A percentile compares a stretch with the other conserved stretches of the same genome.
phyloP scores from a whole-genome alignment of 352 stramenopile species.

The Aphanomyces astaci region DNA sequence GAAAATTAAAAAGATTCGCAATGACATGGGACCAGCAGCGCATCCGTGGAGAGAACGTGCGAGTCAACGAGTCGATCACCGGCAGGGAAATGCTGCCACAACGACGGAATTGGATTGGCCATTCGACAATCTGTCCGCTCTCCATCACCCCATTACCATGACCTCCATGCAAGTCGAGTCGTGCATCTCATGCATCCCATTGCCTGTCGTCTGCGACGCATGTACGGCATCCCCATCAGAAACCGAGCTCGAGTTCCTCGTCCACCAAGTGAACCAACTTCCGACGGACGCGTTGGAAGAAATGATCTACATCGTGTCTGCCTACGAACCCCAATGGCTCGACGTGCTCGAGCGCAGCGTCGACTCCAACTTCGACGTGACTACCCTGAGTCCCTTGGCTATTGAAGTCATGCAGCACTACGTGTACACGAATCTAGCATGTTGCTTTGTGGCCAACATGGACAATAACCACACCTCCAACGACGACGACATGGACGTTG shows the following conservation, averaged over 20 bases:
- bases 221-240: not conserved
- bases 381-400: not conserved
- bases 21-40: not conserved
- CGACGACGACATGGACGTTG: not conserved
- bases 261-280: conserved; percentile 11
- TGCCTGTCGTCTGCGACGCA: not conserved
- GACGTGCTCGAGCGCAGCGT: conserved; percentile 1
- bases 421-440: conserved; percentile 1
- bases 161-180: not conserved
- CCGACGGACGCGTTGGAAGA: not conserved
- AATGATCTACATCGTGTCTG: conserved; percentile 4
- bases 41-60: conserved; percentile 1
- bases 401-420: conserved; percentile 22
- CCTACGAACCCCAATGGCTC: conserved; percentile 15
- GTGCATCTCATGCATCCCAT: not conserved
- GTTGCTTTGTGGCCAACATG: conserved; percentile 3
- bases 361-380: not conserved
- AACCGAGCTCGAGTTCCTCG: not conserved
- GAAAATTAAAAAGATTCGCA: conserved; percentile 11
- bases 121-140: not conserved
- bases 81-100: not conserved
- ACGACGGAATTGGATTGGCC: not conserved
- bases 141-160: not conserved
- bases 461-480: not conserved
- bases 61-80: not conserved